Conservation (phyloP, 306 rosid species). For the Erythrophleum fordii region DNA sequence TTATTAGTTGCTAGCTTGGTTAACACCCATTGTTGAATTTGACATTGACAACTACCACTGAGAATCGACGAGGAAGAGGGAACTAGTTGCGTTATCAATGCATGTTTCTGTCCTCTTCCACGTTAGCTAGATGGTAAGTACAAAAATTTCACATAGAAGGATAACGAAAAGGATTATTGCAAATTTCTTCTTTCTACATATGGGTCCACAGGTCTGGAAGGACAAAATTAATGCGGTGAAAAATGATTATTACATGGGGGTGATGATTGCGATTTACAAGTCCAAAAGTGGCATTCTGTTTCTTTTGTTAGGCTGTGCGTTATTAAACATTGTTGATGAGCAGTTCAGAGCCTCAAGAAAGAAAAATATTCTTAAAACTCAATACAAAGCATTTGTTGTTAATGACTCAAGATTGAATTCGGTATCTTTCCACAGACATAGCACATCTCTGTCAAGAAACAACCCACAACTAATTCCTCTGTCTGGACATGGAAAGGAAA, state of each 20-base stretch:
- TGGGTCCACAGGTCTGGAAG: constrained; percentile 1
- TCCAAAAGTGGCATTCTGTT: constrained; percentile 28
- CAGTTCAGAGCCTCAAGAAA: neutral
- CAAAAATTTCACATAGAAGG: neutral
- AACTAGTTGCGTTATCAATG: neutral
- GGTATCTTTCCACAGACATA: constrained; percentile 23
- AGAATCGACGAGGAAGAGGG: neutral
- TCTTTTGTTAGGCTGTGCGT: constrained; percentile 12
- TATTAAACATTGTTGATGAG: constrained; percentile 21
- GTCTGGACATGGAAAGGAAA: constrained; percentile 24
- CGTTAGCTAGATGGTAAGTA: neutral
- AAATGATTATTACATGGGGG: constrained; percentile 13
- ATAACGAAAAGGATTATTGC: neutral
- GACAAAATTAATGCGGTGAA: constrained; percentile 12
- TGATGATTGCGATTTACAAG: constrained; percentile 17
- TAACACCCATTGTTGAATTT: neutral
- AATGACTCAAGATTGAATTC: constrained; percentile 27
- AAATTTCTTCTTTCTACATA: neutral
- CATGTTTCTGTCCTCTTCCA: constrained; percentile 23
- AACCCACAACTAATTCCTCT: constrained; percentile 30
- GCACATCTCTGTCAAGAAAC: constrained; percentile 22
- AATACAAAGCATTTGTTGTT: constrained; percentile 9
- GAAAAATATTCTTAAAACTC: neutral
- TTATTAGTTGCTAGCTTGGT: neutral
- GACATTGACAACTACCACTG: neutral